Evolutionary conservation across 306 rosid species (phyloP).

Genomic region (Lupinus albus): DNA sequence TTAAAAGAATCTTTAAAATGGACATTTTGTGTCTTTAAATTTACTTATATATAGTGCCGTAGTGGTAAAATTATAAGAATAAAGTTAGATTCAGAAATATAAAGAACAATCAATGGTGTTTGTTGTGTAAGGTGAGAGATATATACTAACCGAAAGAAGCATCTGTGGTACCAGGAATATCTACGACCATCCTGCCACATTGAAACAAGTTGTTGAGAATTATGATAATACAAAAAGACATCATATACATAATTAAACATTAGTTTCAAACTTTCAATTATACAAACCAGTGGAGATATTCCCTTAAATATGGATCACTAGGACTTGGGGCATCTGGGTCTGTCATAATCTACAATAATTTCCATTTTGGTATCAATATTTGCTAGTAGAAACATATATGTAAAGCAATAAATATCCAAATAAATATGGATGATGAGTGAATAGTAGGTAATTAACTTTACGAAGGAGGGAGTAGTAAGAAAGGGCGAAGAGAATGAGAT

Average conservation of each 20-base stretch:
- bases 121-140: background rate
- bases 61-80: constrained; percentile 3
- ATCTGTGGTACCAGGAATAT: constrained; percentile 94
- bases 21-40: background rate
- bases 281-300: constrained; percentile 87
- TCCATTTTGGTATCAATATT: constrained; percentile 22
- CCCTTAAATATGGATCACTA: constrained; percentile 78
- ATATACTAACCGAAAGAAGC: constrained; percentile 69
- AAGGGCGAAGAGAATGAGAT: too few relatives aligned
- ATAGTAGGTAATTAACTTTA: too few relatives aligned
- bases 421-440: background rate
- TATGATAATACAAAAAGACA: background rate
- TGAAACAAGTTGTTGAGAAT: constrained; percentile 16
- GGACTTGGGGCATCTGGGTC: constrained; percentile 99
- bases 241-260: background rate
- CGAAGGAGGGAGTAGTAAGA: too few relatives aligned
- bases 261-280: background rate
- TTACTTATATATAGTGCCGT: background rate
- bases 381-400: background rate
- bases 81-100: constrained; percentile 18
- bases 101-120: background rate
- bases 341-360: constrained; percentile 68
- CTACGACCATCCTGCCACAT: constrained; percentile 77
- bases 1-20: constrained; percentile 3
- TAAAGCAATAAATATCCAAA: background rate